A percentile compares a stretch with the other conserved stretches of the same genome.
Evolutionary conservation across 1,284 basidiomycete genomes (phyloP).

Genomic region (Ganoderma sinense): DNA sequence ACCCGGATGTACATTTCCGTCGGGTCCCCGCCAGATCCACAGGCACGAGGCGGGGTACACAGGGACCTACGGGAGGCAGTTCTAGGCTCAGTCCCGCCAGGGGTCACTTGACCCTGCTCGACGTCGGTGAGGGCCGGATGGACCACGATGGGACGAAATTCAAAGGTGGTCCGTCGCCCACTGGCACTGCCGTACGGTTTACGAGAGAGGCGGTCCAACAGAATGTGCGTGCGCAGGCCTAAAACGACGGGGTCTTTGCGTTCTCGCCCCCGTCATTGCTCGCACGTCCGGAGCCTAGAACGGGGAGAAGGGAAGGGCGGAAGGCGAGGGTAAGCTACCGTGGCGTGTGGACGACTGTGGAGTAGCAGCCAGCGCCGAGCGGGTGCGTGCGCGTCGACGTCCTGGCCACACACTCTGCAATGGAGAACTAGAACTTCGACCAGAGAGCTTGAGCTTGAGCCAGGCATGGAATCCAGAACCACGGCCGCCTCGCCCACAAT

Average conservation of each 20-base stretch:
- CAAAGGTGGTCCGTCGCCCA: not conserved
- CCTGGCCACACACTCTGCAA: not conserved
- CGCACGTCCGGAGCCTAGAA: not conserved
- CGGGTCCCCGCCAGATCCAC: not conserved
- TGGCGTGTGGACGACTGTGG: not conserved
- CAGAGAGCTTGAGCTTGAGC: not conserved
- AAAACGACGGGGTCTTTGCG: not conserved
- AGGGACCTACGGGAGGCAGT: slow-evolving; percentile 20
- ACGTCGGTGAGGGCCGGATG: not conserved
- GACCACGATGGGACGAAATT: not conserved
- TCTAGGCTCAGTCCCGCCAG: not conserved
- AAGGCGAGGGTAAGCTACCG: not conserved
- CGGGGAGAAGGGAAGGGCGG: not conserved
- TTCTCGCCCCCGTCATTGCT: not conserved
- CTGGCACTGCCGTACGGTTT: not conserved
- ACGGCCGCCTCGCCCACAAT: not conserved
- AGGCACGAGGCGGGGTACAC: slow-evolving; percentile 26
- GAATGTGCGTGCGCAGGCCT: not conserved
- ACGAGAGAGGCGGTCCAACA: not conserved
- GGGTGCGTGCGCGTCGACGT: not conserved
- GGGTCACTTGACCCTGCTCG: not conserved
- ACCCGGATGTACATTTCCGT: not conserved
- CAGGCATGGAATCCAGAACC: not conserved
- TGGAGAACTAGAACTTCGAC: not conserved
- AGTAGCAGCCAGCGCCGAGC: no score